phyloP scores from a whole-genome alignment of 2,329 filamentous ascomycete genomes.

The Penicillium hesseltinei region DNA sequence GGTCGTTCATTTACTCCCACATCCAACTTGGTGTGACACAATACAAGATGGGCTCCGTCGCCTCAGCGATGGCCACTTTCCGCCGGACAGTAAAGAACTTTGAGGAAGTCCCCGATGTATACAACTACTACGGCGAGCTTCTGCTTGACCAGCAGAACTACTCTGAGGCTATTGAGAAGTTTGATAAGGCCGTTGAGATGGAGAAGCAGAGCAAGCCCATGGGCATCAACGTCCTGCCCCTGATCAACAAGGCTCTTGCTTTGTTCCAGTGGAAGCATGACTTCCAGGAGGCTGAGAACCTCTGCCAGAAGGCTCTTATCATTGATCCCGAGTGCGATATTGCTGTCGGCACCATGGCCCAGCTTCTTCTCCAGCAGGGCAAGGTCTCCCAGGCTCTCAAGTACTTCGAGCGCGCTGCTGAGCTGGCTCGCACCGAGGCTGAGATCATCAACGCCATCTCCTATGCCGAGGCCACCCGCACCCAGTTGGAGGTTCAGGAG shows the following conservation, averaged over 20 bases:
- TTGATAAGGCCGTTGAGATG: slow-evolving; percentile 97
- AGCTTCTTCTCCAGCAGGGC: slow-evolving; percentile 94
- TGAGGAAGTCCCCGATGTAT: slow-evolving; percentile 91
- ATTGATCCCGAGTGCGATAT: slow-evolving; percentile 99
- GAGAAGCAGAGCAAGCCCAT: slow-evolving; percentile 92
- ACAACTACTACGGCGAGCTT: slow-evolving; percentile 99
- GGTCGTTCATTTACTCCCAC: slow-evolving; percentile 97
- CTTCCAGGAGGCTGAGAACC: slow-evolving; percentile 87
- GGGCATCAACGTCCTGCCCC: slow-evolving; percentile 93
- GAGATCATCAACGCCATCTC: slow-evolving; percentile 96
- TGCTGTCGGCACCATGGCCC: slow-evolving; percentile 96
- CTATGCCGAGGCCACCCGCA: slow-evolving; percentile 94
- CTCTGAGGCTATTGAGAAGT: slow-evolving; percentile 93
- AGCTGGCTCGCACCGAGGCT: slow-evolving; percentile 88
- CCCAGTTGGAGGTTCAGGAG: slow-evolving; percentile 87
- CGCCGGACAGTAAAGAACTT: slow-evolving; percentile 98
- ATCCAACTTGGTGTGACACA: slow-evolving; percentile 98
- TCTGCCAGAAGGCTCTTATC: slow-evolving; percentile 95
- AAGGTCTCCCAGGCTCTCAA: slow-evolving; percentile 92
- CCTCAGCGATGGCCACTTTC: slow-evolving; percentile 98
- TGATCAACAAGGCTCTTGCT: slow-evolving; percentile 97
- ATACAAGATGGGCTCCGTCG: slow-evolving; percentile 99
- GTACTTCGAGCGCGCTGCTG: slow-evolving; percentile 95
- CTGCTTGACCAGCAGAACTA: slow-evolving; percentile 96
- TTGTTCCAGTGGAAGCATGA: slow-evolving; percentile 99